Evolutionary conservation across 495 filamentous ascomycete genomes (phyloP), one percentile per base, ranked within the genome.

Genomic region (Oleoguttula mirabilis): DNA sequence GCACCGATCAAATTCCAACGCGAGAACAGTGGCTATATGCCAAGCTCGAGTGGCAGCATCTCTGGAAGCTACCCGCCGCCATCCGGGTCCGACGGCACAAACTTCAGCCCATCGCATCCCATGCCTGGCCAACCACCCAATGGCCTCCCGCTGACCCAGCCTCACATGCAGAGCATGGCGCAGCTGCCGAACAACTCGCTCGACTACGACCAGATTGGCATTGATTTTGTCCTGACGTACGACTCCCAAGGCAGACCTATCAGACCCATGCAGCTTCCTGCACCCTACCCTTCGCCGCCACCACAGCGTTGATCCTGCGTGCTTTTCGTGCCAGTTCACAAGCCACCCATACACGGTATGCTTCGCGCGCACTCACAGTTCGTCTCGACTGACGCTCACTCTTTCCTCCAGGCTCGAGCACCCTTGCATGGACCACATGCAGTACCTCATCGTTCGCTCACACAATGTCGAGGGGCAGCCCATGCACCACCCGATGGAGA

Each of bases 171-270:
- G 21, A 52, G 38, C 25, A 32, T 43, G 34, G 52, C 52, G 6
- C 48, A 50, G 31, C 16, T 38, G 27, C 47, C 51, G 16, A 41
- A 34, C 36, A 56, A 55, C 21, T 66, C 65, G 3, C 62, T 85
- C 47, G 87, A 93, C 53, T 92, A 90, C 62, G 79, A 81, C 53
- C 84, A 93, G 55, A 70, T 88, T 35, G 88, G 86, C 51, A 81
- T 96, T 59, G 88, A 96, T 59, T 95, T 96, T 69, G 87, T 96
- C 38, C 73, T 95, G 65, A 84, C 82, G 86, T 95, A 84, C 67
- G 84, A 75, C 56, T 41, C 44, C 50, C 50, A 44, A 27, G 45
- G 45, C 24, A 31, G 37, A 20, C 49, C 49, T 10, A 31, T 52
- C 4, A n/a, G n/a, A n/a, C 38, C 30, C 17, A n/a, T 10, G 7